Conservation (phyloP, 768 basidiomycete species). For the Hemileccinum rubropunctum region DNA sequence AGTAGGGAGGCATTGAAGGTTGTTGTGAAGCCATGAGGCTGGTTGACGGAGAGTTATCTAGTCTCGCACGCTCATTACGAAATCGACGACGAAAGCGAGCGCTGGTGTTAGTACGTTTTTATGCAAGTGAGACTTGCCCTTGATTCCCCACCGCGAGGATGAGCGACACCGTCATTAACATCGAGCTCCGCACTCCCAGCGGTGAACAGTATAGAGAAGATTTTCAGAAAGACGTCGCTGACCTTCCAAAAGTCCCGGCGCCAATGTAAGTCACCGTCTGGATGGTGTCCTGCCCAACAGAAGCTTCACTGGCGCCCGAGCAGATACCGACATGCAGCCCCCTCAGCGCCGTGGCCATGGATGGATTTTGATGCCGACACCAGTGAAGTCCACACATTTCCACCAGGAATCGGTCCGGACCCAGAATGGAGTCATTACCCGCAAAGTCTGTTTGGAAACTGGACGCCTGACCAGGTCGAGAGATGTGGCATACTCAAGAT, state of each 20-base stretch:
- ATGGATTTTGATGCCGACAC: slow-evolving; percentile 35
- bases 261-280: slow-evolving; percentile 21
- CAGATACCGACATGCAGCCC: slow-evolving; percentile 39
- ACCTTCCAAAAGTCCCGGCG: slow-evolving; percentile 21
- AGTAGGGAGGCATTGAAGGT: slow-evolving; percentile 55
- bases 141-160: slow-evolving; percentile 9
- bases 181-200: neutral
- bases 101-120: slow-evolving; percentile 3
- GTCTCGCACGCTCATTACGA: slow-evolving; percentile 8
- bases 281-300: neutral
- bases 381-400: slow-evolving; percentile 15
- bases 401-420: slow-evolving; percentile 10
- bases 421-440: slow-evolving; percentile 30
- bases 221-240: slow-evolving; percentile 9
- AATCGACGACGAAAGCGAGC: slow-evolving; percentile 4
- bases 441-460: slow-evolving; percentile 33
- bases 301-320: neutral
- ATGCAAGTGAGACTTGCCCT: neutral
- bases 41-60: neutral
- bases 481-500: slow-evolving; percentile 28
- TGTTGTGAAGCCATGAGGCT: slow-evolving; percentile 46
- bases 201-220: slow-evolving; percentile 8
- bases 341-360: slow-evolving; percentile 43
- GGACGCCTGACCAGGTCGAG: slow-evolving; percentile 32
- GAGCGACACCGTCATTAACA: slow-evolving; percentile 6